These are phyloP conservation scores for Multifurca ochricompacta DNA, from an alignment of 768 basidiomycete genomes.

Conservation along the genomic window DNA sequence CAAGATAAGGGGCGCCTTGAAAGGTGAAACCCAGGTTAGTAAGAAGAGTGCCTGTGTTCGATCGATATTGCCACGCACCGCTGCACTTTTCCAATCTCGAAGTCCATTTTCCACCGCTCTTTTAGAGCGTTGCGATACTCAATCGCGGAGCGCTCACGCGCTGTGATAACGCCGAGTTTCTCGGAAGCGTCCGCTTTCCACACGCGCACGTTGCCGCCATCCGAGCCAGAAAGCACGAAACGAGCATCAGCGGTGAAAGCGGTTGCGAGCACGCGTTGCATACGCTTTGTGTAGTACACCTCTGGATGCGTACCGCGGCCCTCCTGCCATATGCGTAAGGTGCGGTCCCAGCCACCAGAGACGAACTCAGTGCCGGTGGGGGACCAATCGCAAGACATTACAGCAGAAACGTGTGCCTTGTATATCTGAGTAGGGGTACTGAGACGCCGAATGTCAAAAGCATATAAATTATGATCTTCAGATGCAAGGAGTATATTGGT, in stretches of 20 bases:
- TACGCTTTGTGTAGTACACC: constrained; percentile 96
- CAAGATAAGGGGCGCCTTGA: no score
- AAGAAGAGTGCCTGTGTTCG: neutral
- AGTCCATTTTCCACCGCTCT: constrained; percentile 82
- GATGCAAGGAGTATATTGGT: constrained; percentile 90
- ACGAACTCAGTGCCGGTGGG: constrained; percentile 96
- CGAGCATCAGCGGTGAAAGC: constrained; percentile 86
- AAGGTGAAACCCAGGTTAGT: no score
- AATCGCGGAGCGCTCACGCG: constrained; percentile 82
- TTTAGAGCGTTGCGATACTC: constrained; percentile 88
- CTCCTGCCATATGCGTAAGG: constrained; percentile 87
- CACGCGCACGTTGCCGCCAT: constrained; percentile 90
- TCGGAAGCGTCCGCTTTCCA: constrained; percentile 94
- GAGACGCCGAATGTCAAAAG: constrained; percentile 89
- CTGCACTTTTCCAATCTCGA: constrained; percentile 70
- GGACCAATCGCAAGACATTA: constrained; percentile 96
- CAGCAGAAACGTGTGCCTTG: constrained; percentile 94
- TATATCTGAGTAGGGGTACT: constrained; percentile 82
- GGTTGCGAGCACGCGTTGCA: constrained; percentile 93
- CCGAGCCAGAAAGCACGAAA: constrained; percentile 85
- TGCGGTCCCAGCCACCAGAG: constrained; percentile 94
- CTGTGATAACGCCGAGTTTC: constrained; percentile 84
- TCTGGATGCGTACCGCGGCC: constrained; percentile 76
- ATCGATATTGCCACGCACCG: constrained; percentile 42
- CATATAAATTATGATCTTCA: constrained; percentile 97